These are phyloP conservation scores for Zygosaccharomyces sapae DNA, from an alignment of 1,139 yeast species.

Conservation along the genomic window DNA sequence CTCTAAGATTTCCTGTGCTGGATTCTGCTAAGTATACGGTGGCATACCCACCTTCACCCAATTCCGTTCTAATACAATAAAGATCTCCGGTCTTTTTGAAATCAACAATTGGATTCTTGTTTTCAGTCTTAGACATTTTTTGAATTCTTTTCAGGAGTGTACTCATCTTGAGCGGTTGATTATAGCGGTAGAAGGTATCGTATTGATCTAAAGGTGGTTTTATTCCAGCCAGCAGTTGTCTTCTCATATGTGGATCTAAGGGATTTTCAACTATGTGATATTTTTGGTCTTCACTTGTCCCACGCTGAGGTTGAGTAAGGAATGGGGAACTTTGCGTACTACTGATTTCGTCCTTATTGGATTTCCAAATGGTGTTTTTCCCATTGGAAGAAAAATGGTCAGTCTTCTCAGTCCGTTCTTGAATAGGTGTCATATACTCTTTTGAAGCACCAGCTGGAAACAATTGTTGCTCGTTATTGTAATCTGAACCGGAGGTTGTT, in stretches of 20 bases:
- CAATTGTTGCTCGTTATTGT: slow-evolving; percentile 15
- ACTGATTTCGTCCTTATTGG: slow-evolving; percentile 7
- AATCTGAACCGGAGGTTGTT: slow-evolving; percentile 26
- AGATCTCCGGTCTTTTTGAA: slow-evolving; percentile 45
- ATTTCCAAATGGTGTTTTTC: slow-evolving; percentile 8
- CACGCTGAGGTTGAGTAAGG: slow-evolving; percentile 26
- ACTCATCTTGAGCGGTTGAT: slow-evolving; percentile 36
- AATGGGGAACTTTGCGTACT: slow-evolving; percentile 30
- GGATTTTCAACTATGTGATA: slow-evolving; percentile 20
- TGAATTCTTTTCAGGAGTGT: slow-evolving; percentile 38
- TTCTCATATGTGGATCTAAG: slow-evolving; percentile 19
- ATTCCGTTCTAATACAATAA: slow-evolving; percentile 53
- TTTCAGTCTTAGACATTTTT: slow-evolving; percentile 39
- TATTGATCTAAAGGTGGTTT: slow-evolving; percentile 35
- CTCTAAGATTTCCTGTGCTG: slow-evolving; percentile 53
- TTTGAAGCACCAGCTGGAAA: slow-evolving; percentile 7
- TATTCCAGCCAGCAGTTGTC: slow-evolving; percentile 22
- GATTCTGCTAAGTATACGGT: slow-evolving; percentile 72
- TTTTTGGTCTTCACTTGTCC: not conserved
- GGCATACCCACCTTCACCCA: slow-evolving; percentile 82
- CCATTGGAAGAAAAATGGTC: slow-evolving; percentile 3
- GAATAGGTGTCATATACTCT: slow-evolving; percentile 33
- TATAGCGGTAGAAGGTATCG: slow-evolving; percentile 35
- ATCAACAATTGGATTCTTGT: slow-evolving; percentile 35
- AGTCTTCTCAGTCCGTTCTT: slow-evolving; percentile 28